Conservation (phyloP, 2,329 filamentous ascomycete genomes). For the Cytospora piceae region DNA sequence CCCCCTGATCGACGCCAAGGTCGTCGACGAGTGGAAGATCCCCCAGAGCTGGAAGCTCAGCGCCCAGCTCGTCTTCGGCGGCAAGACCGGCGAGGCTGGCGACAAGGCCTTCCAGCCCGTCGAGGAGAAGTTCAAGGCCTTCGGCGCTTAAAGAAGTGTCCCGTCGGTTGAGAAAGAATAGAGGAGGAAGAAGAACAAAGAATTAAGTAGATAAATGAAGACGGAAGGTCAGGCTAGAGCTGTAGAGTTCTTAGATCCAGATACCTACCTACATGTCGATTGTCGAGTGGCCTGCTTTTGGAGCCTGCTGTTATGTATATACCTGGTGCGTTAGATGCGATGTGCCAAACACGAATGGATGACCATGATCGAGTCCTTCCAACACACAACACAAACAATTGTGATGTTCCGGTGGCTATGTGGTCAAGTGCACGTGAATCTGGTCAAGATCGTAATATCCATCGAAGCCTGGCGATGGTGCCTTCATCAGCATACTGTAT, state of each 20-base stretch:
- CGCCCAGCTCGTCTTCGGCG: conserved; percentile 85
- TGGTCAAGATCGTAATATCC: no score
- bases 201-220: not conserved
- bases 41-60: conserved; percentile 75
- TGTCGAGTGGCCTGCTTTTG: not conserved
- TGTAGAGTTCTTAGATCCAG: not conserved
- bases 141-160: conserved; percentile 50
- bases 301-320: not conserved
- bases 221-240: not conserved
- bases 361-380: not conserved
- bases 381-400: no score
- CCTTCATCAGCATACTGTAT: no score
- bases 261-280: not conserved
- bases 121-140: conserved; percentile 69
- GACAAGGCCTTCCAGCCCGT: conserved; percentile 69
- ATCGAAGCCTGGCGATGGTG: no score
- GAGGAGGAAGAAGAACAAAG: not conserved
- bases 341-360: not conserved
- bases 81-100: conserved; percentile 56
- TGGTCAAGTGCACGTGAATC: no score
- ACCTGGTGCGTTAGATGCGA: not conserved
- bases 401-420: no score
- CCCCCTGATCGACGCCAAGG: conserved; percentile 77
- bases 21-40: conserved; percentile 69
- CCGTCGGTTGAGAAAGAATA: not conserved